Conservation (phyloP, 176 grass and related monocot species). For the Lolium rigidum region DNA sequence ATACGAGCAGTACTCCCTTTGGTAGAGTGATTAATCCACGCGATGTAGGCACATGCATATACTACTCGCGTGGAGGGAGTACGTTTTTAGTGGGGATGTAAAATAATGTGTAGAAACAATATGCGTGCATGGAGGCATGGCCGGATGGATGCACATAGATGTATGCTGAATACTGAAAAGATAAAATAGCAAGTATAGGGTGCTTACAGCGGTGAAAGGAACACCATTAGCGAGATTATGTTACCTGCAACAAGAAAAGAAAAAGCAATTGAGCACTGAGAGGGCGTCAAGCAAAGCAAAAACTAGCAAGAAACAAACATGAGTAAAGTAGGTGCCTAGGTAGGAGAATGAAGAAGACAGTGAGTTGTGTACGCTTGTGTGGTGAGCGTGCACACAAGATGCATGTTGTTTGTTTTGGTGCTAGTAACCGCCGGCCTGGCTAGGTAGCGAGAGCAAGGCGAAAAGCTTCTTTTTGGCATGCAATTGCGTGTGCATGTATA, state of each 20-base stretch:
- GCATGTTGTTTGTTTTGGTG: conserved; percentile 29
- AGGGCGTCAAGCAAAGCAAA: background rate
- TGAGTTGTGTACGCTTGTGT: conserved; percentile 24
- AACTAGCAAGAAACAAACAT: too few species aligned
- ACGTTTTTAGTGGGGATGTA: background rate
- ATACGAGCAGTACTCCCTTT: too few species aligned
- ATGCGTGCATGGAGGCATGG: background rate
- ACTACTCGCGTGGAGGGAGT: too few species aligned
- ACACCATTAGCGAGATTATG: conserved; percentile 2
- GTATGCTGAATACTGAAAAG: background rate
- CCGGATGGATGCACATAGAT: background rate
- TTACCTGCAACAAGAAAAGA: conserved; percentile 49
- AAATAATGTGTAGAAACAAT: background rate
- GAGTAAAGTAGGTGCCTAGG: too few species aligned
- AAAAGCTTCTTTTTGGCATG: conserved; percentile 45
- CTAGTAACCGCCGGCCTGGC: conserved; percentile 23
- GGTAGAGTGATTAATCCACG: too few species aligned
- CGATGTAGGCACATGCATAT: too few species aligned
- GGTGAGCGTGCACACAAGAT: conserved; percentile 36
- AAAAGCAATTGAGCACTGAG: background rate
- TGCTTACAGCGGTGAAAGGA: conserved; percentile 26
- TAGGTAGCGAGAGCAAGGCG: background rate
- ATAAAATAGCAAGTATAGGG: background rate
- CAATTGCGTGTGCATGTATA: conserved; percentile 21
- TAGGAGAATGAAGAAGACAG: background rate